Conservation (phyloP, 2,329 filamentous ascomycete species). For the Xylariaceae sp. region DNA sequence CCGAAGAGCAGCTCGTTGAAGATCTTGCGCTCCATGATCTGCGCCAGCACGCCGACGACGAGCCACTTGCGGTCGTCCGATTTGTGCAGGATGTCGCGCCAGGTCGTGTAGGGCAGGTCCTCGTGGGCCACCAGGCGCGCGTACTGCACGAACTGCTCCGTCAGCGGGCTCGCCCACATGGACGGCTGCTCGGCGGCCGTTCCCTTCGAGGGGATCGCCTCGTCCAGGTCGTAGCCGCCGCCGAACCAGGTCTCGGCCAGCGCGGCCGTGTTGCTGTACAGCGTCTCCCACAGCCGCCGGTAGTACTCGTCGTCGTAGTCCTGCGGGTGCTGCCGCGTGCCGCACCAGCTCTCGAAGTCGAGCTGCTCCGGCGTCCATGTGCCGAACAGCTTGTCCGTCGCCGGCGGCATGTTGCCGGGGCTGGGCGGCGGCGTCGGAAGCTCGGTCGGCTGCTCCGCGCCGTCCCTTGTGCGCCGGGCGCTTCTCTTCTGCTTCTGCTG, state of each 20-base stretch:
- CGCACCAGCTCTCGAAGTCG: conserved; percentile 14
- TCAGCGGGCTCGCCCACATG: conserved; percentile 19
- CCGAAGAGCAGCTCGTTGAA: conserved; percentile 34
- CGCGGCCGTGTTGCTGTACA: conserved; percentile 18
- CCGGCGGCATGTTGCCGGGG: conserved; percentile 3
- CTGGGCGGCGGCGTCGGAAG: background rate
- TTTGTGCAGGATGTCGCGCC: conserved; percentile 27
- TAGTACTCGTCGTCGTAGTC: conserved; percentile 20
- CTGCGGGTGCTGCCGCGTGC: conserved; percentile 8
- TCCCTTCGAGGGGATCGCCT: conserved; percentile 6
- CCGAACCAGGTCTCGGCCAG: conserved; percentile 24
- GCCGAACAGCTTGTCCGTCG: background rate
- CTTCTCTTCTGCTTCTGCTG: background rate
- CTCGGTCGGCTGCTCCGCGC: background rate
- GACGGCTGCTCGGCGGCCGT: conserved; percentile 1
- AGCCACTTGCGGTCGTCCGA: conserved; percentile 25
- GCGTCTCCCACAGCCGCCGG: conserved; percentile 14
- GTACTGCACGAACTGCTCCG: conserved; percentile 27
- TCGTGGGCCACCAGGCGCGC: conserved; percentile 25
- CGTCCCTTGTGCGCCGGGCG: background rate
- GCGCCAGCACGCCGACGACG: conserved; percentile 28
- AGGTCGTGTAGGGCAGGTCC: conserved; percentile 26
- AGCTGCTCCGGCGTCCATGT: conserved; percentile 16
- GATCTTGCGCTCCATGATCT: conserved; percentile 31
- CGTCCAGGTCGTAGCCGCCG: conserved; percentile 7